Percentiles rank a stretch among this genome's conserved stretches.
Conservation (phyloP, 768 basidiomycete species). For the Crassisporium funariophilum region DNA sequence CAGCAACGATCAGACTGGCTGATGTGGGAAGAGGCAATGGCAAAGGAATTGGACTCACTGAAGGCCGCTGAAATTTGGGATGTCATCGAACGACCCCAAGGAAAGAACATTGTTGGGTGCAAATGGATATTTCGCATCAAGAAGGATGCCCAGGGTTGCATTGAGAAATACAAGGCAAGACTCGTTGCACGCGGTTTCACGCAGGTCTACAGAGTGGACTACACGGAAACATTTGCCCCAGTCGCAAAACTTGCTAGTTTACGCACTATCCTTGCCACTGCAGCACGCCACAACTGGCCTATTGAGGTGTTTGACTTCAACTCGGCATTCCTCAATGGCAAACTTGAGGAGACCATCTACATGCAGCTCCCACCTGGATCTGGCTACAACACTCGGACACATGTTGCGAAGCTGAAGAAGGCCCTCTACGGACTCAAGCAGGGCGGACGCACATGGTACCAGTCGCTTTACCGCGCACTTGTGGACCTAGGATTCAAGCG, state of each 20-base stretch:
- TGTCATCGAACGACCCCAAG: slow-evolving; percentile 25
- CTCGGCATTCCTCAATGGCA: slow-evolving; percentile 13
- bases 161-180: slow-evolving; percentile 41
- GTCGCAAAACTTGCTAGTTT: slow-evolving; percentile 25
- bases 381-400: not conserved
- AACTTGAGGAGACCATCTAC: slow-evolving; percentile 14
- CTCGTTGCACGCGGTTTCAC: slow-evolving; percentile 44
- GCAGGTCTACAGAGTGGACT: slow-evolving; percentile 43
- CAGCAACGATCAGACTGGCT: slow-evolving; percentile 18
- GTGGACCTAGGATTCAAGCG: slow-evolving; percentile 17
- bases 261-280: slow-evolving; percentile 19
- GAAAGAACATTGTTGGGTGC: slow-evolving; percentile 34
- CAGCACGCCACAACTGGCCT: slow-evolving; percentile 23
- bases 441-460: slow-evolving; percentile 19
- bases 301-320: slow-evolving; percentile 14
- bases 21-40: slow-evolving; percentile 20
- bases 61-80: slow-evolving; percentile 29
- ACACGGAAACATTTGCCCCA: slow-evolving; percentile 37
- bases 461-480: slow-evolving; percentile 10
- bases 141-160: slow-evolving; percentile 31
- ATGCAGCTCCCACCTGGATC: slow-evolving; percentile 10
- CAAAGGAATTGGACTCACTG: slow-evolving; percentile 17
- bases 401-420: slow-evolving; percentile 13
- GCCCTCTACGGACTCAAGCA: slow-evolving; percentile 23
- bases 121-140: slow-evolving; percentile 48